Conservation (phyloP, 257 asterid genomes). For the Eucommia ulmoides region DNA sequence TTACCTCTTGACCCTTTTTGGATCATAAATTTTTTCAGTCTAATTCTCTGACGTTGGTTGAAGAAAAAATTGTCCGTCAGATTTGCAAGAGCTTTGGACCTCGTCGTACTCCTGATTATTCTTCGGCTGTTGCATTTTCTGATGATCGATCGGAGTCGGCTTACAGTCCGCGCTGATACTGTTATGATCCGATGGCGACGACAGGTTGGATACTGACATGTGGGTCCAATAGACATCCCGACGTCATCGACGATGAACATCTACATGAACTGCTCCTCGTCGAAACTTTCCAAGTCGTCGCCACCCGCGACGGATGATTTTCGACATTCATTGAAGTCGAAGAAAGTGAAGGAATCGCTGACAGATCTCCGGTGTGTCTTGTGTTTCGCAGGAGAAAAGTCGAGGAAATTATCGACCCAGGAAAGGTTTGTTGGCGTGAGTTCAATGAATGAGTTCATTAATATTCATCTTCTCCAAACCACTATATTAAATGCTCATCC, state of each 20-base stretch:
- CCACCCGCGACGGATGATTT: slow-evolving; percentile 21
- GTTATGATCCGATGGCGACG: slow-evolving; percentile 73
- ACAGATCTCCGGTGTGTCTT: slow-evolving; percentile 68
- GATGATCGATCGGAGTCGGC: slow-evolving; percentile 14
- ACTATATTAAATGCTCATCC: no score
- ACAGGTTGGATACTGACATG: slow-evolving; percentile 45
- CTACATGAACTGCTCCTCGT: slow-evolving; percentile 80
- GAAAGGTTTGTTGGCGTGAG: no score
- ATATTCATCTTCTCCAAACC: no score
- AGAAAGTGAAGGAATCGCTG: slow-evolving; percentile 73
- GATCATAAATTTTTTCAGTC: slow-evolving; percentile 47
- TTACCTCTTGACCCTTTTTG: slow-evolving; percentile 84
- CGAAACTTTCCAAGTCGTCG: slow-evolving; percentile 52
- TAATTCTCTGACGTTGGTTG: slow-evolving; percentile 28
- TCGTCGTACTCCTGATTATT: slow-evolving; percentile 48
- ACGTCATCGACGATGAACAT: slow-evolving; percentile 60
- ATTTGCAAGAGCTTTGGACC: slow-evolving; percentile 45
- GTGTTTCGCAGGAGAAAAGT: slow-evolving; percentile 58
- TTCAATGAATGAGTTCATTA: no score
- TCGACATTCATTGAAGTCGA: slow-evolving; percentile 60
- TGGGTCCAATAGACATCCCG: slow-evolving; percentile 20
- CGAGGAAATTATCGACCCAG: slow-evolving; percentile 78
- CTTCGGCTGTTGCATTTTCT: slow-evolving; percentile 29
- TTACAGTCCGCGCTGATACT: slow-evolving; percentile 43
- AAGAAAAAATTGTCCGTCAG: slow-evolving; percentile 24